Base-by-base conservation (phyloP, 305 asterid species). In the Vinca major region DNA sequence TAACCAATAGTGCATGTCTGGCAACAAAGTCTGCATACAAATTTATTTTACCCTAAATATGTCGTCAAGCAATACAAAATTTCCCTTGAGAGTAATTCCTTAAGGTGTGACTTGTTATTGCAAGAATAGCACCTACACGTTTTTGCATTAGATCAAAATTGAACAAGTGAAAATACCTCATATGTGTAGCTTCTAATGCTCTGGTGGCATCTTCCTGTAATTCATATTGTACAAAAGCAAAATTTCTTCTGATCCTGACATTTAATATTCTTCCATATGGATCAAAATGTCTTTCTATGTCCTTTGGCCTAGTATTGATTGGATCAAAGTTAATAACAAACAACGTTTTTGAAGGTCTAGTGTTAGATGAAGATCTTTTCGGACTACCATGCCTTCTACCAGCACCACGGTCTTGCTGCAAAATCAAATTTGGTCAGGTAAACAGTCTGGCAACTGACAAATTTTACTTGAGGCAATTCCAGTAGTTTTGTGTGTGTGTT, bases 241-340 rank as follows among this genome's bases (percentile, higher is more conserved):
- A 92, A 75, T 90, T 92, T 83, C 89, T 92, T 77, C 97, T 77
- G 77, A 92, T 90, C 79, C 98, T 83, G 69, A 89, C 92, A 84
- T 90, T 92, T 36, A 76, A 72, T 82, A 92, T 75, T 73, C 75
- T 88, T 69, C 98, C 98, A 75, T 86, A 84, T 4, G 83, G 81
- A 60, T 92, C 96, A 70, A 92, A 92, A 73, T 88, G 95, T 80
- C 78, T 86, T 77, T 92, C 97, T 51, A 92, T 74, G 75, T 92
- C 97, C 69, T 91, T 85, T 73, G 91, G 84, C 83, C 89, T 86
- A 36, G 98, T 92, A 71, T 82, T 75, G 70, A 82, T 70, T 36
- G 98, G 97, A 78, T 92, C 97, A 26, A 92, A 92, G 85, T 92
- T 90, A 58, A 90, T 89, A 57, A 92, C 92, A 62, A 92, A 92